Evolutionary conservation across 352 stramenopile species (phyloP), one percentile per base, ranked within the genome.

Genomic region (Paralagenidium karlingii): DNA sequence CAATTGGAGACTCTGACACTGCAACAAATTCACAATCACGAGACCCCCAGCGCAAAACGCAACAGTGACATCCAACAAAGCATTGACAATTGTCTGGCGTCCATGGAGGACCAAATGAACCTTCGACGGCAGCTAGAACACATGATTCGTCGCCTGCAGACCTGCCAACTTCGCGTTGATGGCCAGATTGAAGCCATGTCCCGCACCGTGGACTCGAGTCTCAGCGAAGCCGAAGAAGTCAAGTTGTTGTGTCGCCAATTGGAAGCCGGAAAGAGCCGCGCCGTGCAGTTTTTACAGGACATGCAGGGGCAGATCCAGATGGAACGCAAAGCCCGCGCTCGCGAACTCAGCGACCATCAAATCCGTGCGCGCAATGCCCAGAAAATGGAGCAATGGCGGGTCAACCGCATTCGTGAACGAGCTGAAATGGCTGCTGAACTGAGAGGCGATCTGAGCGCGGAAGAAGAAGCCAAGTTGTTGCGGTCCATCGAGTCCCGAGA

Each of bases 21-120:
- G 12, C 76, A 53, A 27, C 63, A 61, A 3, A 76, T 90, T 19
- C 68, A 86, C 31, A 87, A 84, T 33, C 74, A 84, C 24, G 59
- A 87, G 40, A 87, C 73, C 2, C 73, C 75, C 2, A 55, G 78
- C n/a, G 78, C 76, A 15, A 76, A 76, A 50, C 68, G 80, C 39
- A 87, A 70, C 34, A 56, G 57, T 40, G 50, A 51, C 8, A 79
- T 86, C 37, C 74, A 84, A 26, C 40, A 77, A 10, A 61, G 83
- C 1, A 90, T 90, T 34, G 49, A 58, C n/a, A 50, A 64, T 20
- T 84, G 68, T 38, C 85, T 70, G 30, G 24, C 60, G 12, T 70
- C 60, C 0, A 85, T 84, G 71, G 76, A 90, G 38, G 69, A 87
- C 43, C 69, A 90, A 53, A 80, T 85, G 66, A 67, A 86, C 50